Base-by-base conservation (phyloP, 768 basidiomycete species). In the Psilocybe azurescens region DNA sequence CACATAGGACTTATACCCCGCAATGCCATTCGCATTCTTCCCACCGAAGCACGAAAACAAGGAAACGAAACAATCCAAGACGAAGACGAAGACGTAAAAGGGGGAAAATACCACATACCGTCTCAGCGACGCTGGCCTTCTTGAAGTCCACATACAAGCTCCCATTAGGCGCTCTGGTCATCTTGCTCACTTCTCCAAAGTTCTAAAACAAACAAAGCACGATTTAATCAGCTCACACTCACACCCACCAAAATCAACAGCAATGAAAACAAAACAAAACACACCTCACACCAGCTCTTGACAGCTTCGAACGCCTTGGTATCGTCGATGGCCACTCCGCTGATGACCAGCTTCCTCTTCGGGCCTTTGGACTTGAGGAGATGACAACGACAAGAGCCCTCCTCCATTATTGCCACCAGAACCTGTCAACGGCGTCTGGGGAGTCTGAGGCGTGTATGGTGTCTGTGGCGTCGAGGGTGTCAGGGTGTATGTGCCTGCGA, bases 61-160 rank as follows among this genome's bases (percentile, higher is more conserved):
- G 32, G 29, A 32, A 53, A 29, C 11, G 60, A 39, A 44, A 32
- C 47, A 16, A 58, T n/a, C 28, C 18, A 55, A 41, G 41, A 10
- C 18, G 20, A 54, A 9, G 53, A 36, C 6, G 33, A 36, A 41
- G n/a, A 38, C 13, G 14, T 6, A 41, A 16, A 39, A 41, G n/a
- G 13, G 16, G 1, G 33, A 57, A 24, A 18, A 18, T 51, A 62
- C 48, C 10, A 74, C 74, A 67, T 61, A 79, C 78, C 36, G 69
- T 75, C 41, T 80, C 79, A 60, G 74, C 77, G 32, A 80, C 76
- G 49, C 73, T 76, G 60, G 69, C 69, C 61, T 77, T 77, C 58
- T 71, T 72, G 62, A 76, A 80, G 59, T 78, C 75, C 46, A 80
- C 73, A 48, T 73, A 67, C 53, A 78, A 48, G 50, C 65, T 65